Evolutionary conservation across 192 early-diverging fungal species (phyloP).

Genomic region (Linnemannia hyalina): DNA sequence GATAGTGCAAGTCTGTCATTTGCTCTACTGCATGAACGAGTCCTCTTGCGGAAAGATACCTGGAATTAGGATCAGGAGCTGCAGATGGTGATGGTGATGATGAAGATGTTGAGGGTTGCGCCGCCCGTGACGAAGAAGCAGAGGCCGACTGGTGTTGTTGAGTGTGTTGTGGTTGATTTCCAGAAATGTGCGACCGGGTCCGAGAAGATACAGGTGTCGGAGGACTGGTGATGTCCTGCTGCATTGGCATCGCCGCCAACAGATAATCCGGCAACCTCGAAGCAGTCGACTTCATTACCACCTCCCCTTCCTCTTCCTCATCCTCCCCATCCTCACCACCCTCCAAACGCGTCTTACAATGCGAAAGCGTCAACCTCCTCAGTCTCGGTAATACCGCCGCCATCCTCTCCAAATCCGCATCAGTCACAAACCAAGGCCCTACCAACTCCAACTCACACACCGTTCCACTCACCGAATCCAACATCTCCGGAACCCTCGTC

Average conservation of each 20-base stretch:
- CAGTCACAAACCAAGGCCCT: conserved; percentile 20
- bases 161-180: no score
- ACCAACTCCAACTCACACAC: conserved; percentile 15
- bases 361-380: conserved; percentile 7
- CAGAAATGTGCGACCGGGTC: neutral
- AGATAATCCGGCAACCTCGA: neutral
- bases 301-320: neutral
- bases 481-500: neutral
- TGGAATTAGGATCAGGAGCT: neutral
- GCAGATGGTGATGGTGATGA: neutral
- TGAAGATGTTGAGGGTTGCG: neutral
- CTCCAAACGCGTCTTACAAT: neutral
- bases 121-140: neutral
- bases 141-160: neutral
- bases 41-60: neutral
- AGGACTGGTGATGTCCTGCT: neutral
- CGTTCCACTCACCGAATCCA: neutral
- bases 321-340: neutral
- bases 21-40: conserved; percentile 11
- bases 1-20: neutral
- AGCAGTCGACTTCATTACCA: neutral
- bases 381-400: neutral
- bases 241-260: neutral
- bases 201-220: neutral
- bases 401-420: conserved; percentile 11